phyloP scores from a whole-genome alignment of 345 rosid species.

The Lepidium aucheri region DNA sequence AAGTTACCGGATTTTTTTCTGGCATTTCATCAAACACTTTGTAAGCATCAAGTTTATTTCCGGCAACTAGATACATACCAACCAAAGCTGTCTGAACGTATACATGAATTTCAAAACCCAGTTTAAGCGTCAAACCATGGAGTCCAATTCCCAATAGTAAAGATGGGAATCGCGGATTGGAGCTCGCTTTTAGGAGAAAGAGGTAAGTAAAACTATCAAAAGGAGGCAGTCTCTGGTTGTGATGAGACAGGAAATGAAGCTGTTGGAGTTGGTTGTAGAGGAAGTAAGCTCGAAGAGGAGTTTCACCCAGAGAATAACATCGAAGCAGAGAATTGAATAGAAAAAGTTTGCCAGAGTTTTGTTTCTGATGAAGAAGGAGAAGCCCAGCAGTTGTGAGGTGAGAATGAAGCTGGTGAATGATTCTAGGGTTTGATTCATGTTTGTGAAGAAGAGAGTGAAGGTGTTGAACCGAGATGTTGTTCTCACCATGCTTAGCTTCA shows the following conservation, averaged over 20 bases:
- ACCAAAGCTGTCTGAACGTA: conserved; percentile 68
- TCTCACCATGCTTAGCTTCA: neutral
- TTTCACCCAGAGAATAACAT: conserved; percentile 37
- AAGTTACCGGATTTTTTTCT: conserved; percentile 47
- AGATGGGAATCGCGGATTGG: conserved; percentile 21
- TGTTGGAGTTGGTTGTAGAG: conserved; percentile 43
- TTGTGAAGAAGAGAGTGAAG: conserved; percentile 27
- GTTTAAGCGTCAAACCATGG: conserved; percentile 48
- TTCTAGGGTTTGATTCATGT: conserved; percentile 21
- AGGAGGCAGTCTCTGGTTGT: conserved; percentile 12
- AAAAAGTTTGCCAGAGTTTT: conserved; percentile 1
- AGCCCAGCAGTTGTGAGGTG: conserved; percentile 31
- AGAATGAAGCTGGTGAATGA: conserved; percentile 44
- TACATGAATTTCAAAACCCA: conserved; percentile 53
- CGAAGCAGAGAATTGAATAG: conserved; percentile 53
- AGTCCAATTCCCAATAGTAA: conserved; percentile 41
- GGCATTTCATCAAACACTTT: conserved; percentile 70
- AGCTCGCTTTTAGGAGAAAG: conserved; percentile 44
- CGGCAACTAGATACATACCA: conserved; percentile 30
- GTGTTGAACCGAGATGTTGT: conserved; percentile 7
- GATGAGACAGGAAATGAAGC: conserved; percentile 17
- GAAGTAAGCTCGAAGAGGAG: conserved; percentile 36
- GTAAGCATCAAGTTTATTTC: conserved; percentile 26
- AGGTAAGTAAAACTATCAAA: conserved; percentile 64
- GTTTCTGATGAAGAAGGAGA: conserved; percentile 15